Evolutionary conservation across 78 protist species (phyloP).

Genomic region (Cavenderia fasciculata): DNA sequence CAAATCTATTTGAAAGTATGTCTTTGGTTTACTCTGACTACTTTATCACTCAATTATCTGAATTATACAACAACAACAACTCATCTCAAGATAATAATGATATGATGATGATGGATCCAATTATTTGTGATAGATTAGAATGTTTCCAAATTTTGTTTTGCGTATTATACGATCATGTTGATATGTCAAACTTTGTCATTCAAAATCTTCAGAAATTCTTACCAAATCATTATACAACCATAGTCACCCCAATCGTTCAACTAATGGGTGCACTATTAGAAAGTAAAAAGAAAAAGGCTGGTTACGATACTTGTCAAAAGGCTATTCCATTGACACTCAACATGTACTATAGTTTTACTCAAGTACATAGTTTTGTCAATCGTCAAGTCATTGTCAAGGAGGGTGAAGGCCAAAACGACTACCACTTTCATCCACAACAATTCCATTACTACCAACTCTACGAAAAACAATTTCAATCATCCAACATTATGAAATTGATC

Average conservation of each 20-base stretch:
- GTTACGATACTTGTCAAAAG: background rate
- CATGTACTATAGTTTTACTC: constrained; percentile 32
- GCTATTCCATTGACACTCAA: background rate
- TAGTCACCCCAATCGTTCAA: background rate
- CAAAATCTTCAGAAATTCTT: background rate
- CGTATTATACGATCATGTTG: background rate
- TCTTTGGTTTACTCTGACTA: no score
- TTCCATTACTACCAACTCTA: constrained; percentile 48
- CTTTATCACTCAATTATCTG: constrained; percentile 12
- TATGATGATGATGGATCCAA: background rate
- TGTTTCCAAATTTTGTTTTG: background rate
- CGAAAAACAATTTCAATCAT: constrained; percentile 28
- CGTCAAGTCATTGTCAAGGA: constrained; percentile 25
- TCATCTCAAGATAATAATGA: background rate
- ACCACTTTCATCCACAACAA: constrained; percentile 57
- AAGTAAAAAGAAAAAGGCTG: background rate
- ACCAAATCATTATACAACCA: background rate
- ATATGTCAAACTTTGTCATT: background rate
- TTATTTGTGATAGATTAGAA: background rate
- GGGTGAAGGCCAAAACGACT: constrained; percentile 28
- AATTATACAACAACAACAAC: constrained; percentile 9
- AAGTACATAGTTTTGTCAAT: constrained; percentile 47
- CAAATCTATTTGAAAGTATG: constrained; percentile 57
- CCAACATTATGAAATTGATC: constrained; percentile 4
- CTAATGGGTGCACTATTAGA: no score